A percentile compares a stretch with the other conserved stretches of the same genome.
Evolutionary conservation across 305 asterid species (phyloP).

Genomic region (Withania somnifera): DNA sequence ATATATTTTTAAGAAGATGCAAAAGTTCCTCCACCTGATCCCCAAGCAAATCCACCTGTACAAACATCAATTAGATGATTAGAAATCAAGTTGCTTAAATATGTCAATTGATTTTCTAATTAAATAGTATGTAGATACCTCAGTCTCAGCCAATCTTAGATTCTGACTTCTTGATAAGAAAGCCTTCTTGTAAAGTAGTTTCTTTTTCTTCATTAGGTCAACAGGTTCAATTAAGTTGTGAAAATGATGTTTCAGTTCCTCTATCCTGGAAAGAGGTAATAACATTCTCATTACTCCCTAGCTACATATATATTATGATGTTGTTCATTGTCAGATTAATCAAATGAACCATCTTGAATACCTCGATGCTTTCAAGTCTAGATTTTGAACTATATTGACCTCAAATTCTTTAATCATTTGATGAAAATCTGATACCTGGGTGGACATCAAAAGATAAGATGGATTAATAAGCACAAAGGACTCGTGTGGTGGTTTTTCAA

Average conservation of each 20-base stretch:
- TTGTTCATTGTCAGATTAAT: not conserved
- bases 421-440: constrained; percentile 18
- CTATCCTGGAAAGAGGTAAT: constrained; percentile 32
- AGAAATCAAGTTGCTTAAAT: not conserved
- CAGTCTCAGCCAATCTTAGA: constrained; percentile 59
- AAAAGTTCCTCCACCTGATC: constrained; percentile 62
- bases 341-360: constrained; percentile 4
- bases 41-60: constrained; percentile 76
- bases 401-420: constrained; percentile 27
- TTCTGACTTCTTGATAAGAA: constrained; percentile 57
- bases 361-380: constrained; percentile 49
- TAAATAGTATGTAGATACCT: constrained; percentile 25
- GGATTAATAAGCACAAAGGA: not conserved
- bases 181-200: constrained; percentile 53
- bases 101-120: not conserved
- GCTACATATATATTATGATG: not conserved
- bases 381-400: constrained; percentile 17
- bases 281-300: not conserved
- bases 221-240: constrained; percentile 21
- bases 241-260: constrained; percentile 29
- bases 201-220: constrained; percentile 24
- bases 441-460: constrained; percentile 13
- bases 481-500: not conserved
- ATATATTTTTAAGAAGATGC: constrained; percentile 41
- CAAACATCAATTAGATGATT: not conserved